Percentiles rank a stretch among this genome's conserved stretches.
Evolutionary conservation across 352 stramenopile species (phyloP).

Genomic region (Chrysophaeum taylorii): DNA sequence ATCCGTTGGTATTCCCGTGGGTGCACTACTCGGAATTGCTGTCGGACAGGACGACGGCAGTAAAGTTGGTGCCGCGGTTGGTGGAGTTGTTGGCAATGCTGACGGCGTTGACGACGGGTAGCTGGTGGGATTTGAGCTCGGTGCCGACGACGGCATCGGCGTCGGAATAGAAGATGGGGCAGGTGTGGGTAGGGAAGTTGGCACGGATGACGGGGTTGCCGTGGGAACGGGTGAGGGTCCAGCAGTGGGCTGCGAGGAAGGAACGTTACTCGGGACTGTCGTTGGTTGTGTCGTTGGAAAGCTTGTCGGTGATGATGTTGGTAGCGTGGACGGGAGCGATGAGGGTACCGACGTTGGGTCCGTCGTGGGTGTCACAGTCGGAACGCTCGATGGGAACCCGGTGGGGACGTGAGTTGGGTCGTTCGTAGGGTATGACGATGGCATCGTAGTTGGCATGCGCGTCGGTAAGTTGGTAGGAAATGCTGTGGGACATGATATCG

Average conservation of each 20-base stretch:
- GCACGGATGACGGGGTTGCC: constrained; percentile 7
- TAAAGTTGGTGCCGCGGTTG: constrained; percentile 10
- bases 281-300: no score
- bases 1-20: neutral
- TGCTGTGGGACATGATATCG: no score
- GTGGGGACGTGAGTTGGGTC: no score
- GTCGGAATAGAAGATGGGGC: constrained; percentile 9
- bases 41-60: constrained; percentile 5
- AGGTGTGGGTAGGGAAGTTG: constrained; percentile 1
- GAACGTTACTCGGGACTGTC: no score
- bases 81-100: neutral
- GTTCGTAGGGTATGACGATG: no score
- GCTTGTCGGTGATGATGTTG: no score
- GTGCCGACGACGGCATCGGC: constrained; percentile 9
- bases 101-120: constrained; percentile 7
- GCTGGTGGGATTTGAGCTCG: neutral
- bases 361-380: neutral
- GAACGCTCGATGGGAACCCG: constrained; percentile 9
- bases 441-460: no score
- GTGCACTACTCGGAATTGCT: neutral
- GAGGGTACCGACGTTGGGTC: neutral
- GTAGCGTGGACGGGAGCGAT: no score
- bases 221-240: constrained; percentile 5
- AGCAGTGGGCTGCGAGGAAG: constrained; percentile 7
- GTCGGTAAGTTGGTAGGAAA: no score